Evolutionary conservation across 495 filamentous ascomycete species (phyloP).

Genomic region (Evansstolkia leycettana): DNA sequence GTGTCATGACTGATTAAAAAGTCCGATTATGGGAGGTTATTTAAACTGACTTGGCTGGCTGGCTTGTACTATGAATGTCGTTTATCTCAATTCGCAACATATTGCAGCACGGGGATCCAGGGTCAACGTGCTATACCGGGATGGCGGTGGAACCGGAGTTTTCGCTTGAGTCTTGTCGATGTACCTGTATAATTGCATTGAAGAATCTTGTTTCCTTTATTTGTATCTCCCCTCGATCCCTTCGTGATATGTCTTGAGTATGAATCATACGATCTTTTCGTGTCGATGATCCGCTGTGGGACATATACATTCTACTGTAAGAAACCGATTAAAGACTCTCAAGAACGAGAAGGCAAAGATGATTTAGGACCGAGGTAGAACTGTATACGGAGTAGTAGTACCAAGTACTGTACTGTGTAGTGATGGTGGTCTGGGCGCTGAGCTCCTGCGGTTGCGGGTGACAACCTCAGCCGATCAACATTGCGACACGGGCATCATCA

Average conservation of each 20-base stretch:
- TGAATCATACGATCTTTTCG: no score
- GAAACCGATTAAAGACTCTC: no score
- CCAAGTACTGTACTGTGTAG: no score
- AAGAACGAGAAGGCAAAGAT: no score
- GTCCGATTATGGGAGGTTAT: slow-evolving; percentile 3
- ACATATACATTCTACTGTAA: no score
- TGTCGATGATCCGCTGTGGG: no score
- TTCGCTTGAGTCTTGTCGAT: slow-evolving; percentile 24
- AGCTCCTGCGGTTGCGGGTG: neutral
- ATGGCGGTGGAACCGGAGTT: slow-evolving; percentile 23
- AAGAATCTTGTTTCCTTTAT: slow-evolving; percentile 1
- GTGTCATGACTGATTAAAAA: slow-evolving; percentile 43
- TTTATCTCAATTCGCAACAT: no score
- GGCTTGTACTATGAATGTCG: slow-evolving; percentile 26
- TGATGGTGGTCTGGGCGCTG: no score
- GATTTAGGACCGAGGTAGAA: no score
- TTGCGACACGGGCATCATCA: no score
- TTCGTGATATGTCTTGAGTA: slow-evolving; percentile 2
- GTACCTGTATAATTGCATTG: slow-evolving; percentile 32
- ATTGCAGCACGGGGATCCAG: slow-evolving; percentile 14
- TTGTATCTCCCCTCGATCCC: slow-evolving; percentile 9
- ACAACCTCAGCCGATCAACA: slow-evolving; percentile 1
- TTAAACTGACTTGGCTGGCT: slow-evolving; percentile 5
- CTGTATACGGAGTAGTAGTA: no score
- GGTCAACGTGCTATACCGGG: slow-evolving; percentile 7